Conservation (phyloP, 2,329 filamentous ascomycete genomes). For the Aspergillus sp. region DNA sequence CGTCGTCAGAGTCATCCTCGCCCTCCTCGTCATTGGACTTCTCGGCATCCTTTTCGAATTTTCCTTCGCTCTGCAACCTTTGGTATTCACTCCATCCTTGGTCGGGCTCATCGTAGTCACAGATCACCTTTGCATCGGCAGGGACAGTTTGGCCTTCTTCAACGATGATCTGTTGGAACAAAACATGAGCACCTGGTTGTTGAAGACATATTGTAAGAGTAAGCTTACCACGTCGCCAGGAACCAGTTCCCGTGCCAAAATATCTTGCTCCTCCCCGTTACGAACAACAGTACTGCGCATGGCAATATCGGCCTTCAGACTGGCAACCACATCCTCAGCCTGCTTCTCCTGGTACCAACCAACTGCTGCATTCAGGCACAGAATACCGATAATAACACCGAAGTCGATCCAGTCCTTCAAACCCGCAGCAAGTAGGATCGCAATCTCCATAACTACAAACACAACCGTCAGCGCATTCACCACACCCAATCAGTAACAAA, state of each 20-base stretch:
- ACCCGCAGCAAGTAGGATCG: conserved; percentile 71
- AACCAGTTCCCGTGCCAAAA: conserved; percentile 71
- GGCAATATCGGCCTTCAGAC: conserved; percentile 75
- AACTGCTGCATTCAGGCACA: conserved; percentile 72
- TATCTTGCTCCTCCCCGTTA: conserved; percentile 66
- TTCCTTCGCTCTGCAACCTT: conserved; percentile 59
- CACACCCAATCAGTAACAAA: not conserved
- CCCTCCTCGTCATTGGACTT: conserved; percentile 56
- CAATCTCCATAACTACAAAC: conserved; percentile 67
- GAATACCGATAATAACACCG: conserved; percentile 74
- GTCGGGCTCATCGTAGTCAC: conserved; percentile 68
- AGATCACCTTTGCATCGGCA: conserved; percentile 70
- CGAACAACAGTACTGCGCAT: conserved; percentile 71
- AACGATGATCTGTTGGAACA: conserved; percentile 58
- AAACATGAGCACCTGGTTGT: not conserved
- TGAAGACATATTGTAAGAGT: not conserved
- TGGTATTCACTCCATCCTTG: conserved; percentile 36
- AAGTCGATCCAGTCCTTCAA: conserved; percentile 76
- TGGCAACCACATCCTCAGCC: conserved; percentile 73
- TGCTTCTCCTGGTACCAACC: conserved; percentile 83
- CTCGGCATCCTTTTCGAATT: conserved; percentile 58
- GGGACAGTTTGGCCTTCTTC: conserved; percentile 72
- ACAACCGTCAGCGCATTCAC: not conserved
- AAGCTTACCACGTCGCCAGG: conserved; percentile 70
- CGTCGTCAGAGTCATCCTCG: conserved; percentile 58